A percentile compares a stretch with the other conserved stretches of the same genome.
phyloP scores from a whole-genome alignment of 164 flowering plant species.

The Dillenia suffruticosa region DNA sequence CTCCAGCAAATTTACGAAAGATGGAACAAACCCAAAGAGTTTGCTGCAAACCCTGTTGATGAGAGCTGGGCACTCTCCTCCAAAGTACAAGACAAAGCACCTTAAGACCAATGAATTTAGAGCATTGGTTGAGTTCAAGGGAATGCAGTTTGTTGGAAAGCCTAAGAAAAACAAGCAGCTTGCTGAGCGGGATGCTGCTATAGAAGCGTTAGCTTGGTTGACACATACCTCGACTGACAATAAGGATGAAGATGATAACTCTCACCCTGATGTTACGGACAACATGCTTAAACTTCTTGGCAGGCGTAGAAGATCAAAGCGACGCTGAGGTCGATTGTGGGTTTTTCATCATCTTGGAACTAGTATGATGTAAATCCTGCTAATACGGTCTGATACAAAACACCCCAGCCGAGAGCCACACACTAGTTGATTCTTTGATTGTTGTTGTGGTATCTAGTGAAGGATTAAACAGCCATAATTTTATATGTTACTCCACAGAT shows the following conservation, averaged over 20 bases:
- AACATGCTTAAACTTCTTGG: conserved; percentile 92
- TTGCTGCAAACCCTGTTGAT: conserved; percentile 85
- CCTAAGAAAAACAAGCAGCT: conserved; percentile 88
- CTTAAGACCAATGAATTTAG: conserved; percentile 92
- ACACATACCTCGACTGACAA: conserved; percentile 79
- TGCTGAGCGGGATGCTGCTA: conserved; percentile 94
- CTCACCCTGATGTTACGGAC: conserved; percentile 73
- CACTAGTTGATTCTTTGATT: too few relatives aligned
- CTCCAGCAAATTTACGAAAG: conserved; percentile 38
- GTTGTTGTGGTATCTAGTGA: too few relatives aligned
- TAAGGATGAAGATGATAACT: conserved; percentile 36
- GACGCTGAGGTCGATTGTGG: conserved; percentile 20
- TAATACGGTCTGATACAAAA: too few relatives aligned
- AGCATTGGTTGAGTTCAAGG: conserved; percentile 92
- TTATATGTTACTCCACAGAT: too few relatives aligned
- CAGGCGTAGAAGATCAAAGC: conserved; percentile 52
- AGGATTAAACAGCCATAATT: too few relatives aligned
- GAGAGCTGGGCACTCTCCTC: conserved; percentile 97
- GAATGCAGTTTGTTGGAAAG: conserved; percentile 97
- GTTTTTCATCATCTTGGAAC: too few relatives aligned
- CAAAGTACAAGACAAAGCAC: conserved; percentile 92
- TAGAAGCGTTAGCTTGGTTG: conserved; percentile 93
- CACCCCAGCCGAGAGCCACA: too few relatives aligned
- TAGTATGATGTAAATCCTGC: too few relatives aligned
- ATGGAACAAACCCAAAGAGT: conserved; percentile 92